phyloP scores from a whole-genome alignment of 2,329 filamentous ascomycete species.

The Aspergillus aculeatus region DNA sequence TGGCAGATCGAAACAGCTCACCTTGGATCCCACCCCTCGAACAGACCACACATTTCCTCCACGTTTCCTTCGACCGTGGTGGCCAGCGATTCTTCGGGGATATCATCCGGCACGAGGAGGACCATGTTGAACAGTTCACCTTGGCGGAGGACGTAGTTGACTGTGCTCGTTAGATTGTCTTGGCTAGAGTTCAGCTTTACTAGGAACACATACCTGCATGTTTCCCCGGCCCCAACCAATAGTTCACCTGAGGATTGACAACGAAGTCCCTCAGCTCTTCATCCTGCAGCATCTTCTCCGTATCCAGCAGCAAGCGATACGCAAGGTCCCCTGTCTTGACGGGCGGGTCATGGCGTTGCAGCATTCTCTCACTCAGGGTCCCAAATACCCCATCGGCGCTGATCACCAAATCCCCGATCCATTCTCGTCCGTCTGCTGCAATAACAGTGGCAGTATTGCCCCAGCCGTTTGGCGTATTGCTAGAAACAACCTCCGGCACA shows the following conservation, averaged over 20 bases:
- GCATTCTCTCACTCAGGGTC: constrained; percentile 45
- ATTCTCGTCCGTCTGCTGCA: constrained; percentile 23
- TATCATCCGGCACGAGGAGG: constrained; percentile 62
- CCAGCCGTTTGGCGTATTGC: constrained; percentile 17
- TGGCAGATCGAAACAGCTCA: constrained; percentile 6
- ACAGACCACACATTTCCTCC: constrained; percentile 55
- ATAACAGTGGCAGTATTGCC: constrained; percentile 38
- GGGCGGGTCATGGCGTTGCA: constrained; percentile 47
- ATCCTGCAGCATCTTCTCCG: constrained; percentile 49
- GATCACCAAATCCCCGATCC: constrained; percentile 26
- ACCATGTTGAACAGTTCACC: constrained; percentile 54
- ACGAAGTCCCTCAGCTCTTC: constrained; percentile 49
- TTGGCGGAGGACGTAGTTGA: constrained; percentile 60
- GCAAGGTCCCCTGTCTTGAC: constrained; percentile 56
- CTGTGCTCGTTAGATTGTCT: constrained; percentile 23
- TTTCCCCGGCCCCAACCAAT: constrained; percentile 54
- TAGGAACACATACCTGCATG: constrained; percentile 41
- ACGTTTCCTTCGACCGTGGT: constrained; percentile 52
- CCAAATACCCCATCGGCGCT: constrained; percentile 32
- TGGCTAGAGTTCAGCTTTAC: too few relatives aligned
- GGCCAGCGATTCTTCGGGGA: constrained; percentile 53
- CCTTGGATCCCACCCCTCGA: constrained; percentile 58
- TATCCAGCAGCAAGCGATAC: constrained; percentile 54
- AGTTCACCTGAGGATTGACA: constrained; percentile 50
- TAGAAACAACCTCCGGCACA: constrained; percentile 18